These are phyloP conservation scores for Globisporangium nodosum DNA, from an alignment of 352 stramenopile genomes.

Conservation along the genomic window DNA sequence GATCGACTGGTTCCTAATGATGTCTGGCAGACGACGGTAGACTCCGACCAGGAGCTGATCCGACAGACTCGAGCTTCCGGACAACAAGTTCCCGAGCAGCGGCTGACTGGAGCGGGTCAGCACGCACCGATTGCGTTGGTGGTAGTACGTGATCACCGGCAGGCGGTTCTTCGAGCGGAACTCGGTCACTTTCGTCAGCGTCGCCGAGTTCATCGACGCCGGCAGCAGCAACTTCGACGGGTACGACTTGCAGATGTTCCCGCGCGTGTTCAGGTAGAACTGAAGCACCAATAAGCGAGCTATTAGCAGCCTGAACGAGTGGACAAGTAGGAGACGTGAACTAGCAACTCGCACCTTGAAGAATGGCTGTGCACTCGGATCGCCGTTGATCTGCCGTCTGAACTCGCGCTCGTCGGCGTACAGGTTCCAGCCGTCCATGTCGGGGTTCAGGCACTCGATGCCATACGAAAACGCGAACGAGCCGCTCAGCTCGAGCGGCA, in stretches of 20 bases:
- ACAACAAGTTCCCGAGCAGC: constrained; percentile 67
- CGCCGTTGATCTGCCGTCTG: constrained; percentile 64
- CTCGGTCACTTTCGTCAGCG: constrained; percentile 61
- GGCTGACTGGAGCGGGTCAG: constrained; percentile 82
- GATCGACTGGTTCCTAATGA: constrained; percentile 68
- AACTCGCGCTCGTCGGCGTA: constrained; percentile 75
- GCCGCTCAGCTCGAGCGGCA: constrained; percentile 46
- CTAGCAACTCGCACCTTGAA: constrained; percentile 36
- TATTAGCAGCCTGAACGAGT: neutral
- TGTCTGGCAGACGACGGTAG: constrained; percentile 75
- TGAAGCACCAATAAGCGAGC: constrained; percentile 8
- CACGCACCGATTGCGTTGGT: constrained; percentile 69
- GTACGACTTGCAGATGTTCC: constrained; percentile 82
- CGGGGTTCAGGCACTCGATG: constrained; percentile 26
- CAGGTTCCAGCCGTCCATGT: constrained; percentile 71
- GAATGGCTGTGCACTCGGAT: constrained; percentile 56
- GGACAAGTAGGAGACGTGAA: neutral
- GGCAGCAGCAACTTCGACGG: constrained; percentile 77
- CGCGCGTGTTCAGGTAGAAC: constrained; percentile 76
- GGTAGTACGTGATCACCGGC: constrained; percentile 84
- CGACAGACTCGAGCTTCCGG: constrained; percentile 60
- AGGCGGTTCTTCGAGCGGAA: constrained; percentile 86
- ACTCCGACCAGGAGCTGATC: constrained; percentile 72
- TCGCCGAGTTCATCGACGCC: constrained; percentile 55
- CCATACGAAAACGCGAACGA: constrained; percentile 70